phyloP scores from a whole-genome alignment of 768 basidiomycete genomes.

The Roridomyces roridus region DNA sequence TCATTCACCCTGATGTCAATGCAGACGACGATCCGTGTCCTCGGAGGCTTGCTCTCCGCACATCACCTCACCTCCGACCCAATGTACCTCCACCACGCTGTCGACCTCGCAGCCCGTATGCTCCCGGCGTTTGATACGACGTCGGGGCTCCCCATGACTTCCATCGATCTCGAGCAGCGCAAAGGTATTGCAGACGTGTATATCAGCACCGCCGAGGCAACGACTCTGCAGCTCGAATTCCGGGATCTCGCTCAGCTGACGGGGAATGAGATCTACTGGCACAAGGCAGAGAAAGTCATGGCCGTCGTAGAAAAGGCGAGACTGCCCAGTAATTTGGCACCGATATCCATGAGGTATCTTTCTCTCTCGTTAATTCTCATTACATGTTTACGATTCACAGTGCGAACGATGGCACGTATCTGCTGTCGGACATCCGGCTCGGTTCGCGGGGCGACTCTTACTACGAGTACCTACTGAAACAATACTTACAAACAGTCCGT shows the following conservation, averaged over 20 bases:
- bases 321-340: slow-evolving; percentile 63
- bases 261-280: slow-evolving; percentile 70
- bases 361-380: not conserved
- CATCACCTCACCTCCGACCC: slow-evolving; percentile 65
- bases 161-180: slow-evolving; percentile 60
- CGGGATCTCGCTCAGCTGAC: slow-evolving; percentile 72
- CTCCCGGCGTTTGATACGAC: slow-evolving; percentile 70
- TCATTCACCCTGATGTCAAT: not conserved
- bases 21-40: slow-evolving; percentile 77
- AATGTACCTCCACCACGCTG: slow-evolving; percentile 65
- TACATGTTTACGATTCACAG: slow-evolving; percentile 18
- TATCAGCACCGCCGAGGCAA: slow-evolving; percentile 72
- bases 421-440: slow-evolving; percentile 67
- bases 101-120: slow-evolving; percentile 71
- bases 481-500: slow-evolving; percentile 67
- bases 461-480: slow-evolving; percentile 79
- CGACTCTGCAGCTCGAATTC: slow-evolving; percentile 78
- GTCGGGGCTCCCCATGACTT: slow-evolving; percentile 68
- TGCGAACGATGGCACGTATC: slow-evolving; percentile 27
- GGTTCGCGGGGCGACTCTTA: slow-evolving; percentile 84
- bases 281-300: slow-evolving; percentile 71
- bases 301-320: slow-evolving; percentile 57
- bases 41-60: slow-evolving; percentile 76
- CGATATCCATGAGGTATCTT: slow-evolving; percentile 72
- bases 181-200: slow-evolving; percentile 57